Evolutionary conservation across 805 yeast genomes (phyloP), one percentile per base, ranked within the genome.

Genomic region (Cyberlindnera mississippiensis): DNA sequence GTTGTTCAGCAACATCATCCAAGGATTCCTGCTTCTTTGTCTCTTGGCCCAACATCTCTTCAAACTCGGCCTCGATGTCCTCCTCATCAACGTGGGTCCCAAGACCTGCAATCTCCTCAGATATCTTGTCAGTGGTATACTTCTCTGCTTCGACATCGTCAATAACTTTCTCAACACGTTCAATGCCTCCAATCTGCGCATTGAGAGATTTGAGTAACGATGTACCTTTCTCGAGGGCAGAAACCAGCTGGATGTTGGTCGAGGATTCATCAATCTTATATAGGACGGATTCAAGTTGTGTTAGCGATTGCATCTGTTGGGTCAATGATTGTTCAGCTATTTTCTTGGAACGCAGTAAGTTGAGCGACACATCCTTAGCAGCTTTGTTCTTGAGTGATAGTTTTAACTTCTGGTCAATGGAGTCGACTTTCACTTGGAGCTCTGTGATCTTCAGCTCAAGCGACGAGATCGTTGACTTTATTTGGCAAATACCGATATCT

Each of bases 261-360:
- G 66, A 51, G 4, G 77, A 69, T 37, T 63, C 60, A 50, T 74
- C 75, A 36, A 75, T 64, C 43, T 69, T 67, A 41, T 51, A 56
- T 38, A 68, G 51, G 2, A 73, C 60, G 6, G 60, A 50, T 36
- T 61, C 65, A 16, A 75, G 54, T 44, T 71, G 73, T 30, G 56
- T 61, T 10, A 60, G 52, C 30, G 65, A 57, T 5, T 48, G 53
- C 20, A 66, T 48, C 15, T 69, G 59, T 26, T 61, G 57, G 7
- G 37, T 44, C 36, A 69, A 51, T 17, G 67, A 57, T 8, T 54
- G 56, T 28, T 67, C 68, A 4, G 65, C 62, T n/a, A 66, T 39
- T 36, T 60, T 61, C 40, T 61, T 62, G 0, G 68, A 60, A 35
- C 61, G 61, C 22, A 69, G 44, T 17, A 64, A 54, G 37, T 57